Conservation (phyloP, 106 monocot species). For the Dendrobium catenatum region DNA sequence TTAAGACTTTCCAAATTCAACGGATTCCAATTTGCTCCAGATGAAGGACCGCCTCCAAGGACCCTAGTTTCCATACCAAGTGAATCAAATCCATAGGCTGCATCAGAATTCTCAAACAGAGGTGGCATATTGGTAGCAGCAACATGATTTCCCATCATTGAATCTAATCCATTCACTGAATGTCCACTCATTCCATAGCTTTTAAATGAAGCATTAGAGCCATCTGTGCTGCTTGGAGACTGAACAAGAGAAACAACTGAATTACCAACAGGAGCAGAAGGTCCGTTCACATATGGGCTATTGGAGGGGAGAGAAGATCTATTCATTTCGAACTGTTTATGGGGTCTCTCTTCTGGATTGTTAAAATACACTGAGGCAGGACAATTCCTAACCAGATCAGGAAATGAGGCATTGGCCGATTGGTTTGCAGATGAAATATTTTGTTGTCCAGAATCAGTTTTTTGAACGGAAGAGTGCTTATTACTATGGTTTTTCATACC, state of each 20-base stretch:
- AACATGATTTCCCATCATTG: constrained; percentile 13
- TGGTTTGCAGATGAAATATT: not conserved
- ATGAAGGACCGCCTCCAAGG: constrained; percentile 16
- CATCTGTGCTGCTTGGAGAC: constrained; percentile 27
- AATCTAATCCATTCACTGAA: constrained; percentile 17
- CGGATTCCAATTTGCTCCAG: constrained; percentile 14
- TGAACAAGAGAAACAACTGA: constrained; percentile 30
- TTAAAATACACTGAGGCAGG: not conserved
- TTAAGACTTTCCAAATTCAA: constrained; percentile 29
- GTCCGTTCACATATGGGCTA: constrained; percentile 27
- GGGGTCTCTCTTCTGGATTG: constrained; percentile 15
- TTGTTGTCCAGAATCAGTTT: no score
- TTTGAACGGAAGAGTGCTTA: not conserved
- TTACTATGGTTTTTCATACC: constrained; percentile 22
- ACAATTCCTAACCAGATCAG: constrained; percentile 17
- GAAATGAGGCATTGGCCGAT: constrained; percentile 4
- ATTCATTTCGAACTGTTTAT: constrained; percentile 17
- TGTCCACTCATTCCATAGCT: constrained; percentile 30
- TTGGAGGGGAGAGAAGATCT: constrained; percentile 16
- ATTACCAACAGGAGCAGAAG: constrained; percentile 18
- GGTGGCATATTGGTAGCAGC: constrained; percentile 22
- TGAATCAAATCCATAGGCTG: constrained; percentile 23
- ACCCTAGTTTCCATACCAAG: constrained; percentile 18
- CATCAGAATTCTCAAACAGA: constrained; percentile 27
- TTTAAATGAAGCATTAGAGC: constrained; percentile 23